Percentiles rank a stretch among this genome's conserved stretches.
phyloP scores from a whole-genome alignment of 495 filamentous ascomycete genomes.

The Aspergillus heteromorphus region DNA sequence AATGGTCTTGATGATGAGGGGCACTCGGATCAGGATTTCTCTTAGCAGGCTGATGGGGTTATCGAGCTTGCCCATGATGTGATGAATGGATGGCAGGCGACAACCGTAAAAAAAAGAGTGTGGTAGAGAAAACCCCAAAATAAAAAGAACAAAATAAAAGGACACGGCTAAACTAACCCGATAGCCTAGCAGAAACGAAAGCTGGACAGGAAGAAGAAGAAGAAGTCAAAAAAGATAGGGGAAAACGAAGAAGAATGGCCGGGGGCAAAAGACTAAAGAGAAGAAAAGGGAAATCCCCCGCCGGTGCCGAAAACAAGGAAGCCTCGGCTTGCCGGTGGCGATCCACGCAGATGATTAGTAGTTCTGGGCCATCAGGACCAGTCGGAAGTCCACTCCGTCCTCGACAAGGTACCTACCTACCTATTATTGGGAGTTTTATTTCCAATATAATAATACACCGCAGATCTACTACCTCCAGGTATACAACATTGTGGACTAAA shows the following conservation, averaged over 20 bases:
- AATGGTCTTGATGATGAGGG: conserved; percentile 60
- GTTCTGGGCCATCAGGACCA: background rate
- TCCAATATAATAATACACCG: background rate
- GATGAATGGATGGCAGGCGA: background rate
- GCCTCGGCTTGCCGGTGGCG: background rate
- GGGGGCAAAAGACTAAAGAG: background rate
- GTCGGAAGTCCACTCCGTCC: no score
- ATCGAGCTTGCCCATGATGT: conserved; percentile 30
- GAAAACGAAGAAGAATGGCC: background rate
- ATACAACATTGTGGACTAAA: no score
- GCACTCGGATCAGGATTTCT: conserved; percentile 52
- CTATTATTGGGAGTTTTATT: no score
- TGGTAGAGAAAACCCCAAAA: background rate
- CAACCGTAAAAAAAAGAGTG: background rate
- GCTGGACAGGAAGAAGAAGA: no score
- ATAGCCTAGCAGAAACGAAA: background rate
- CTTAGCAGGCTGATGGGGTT: conserved; percentile 37
- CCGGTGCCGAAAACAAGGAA: background rate
- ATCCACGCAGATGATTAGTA: background rate
- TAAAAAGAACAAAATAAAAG: background rate
- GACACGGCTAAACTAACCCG: background rate
- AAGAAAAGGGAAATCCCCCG: background rate
- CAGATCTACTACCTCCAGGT: background rate
- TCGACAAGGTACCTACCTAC: no score
- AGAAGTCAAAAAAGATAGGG: no score